Evolutionary conservation across 73 alveolate species (phyloP).

Genomic region (Paramecium sexaurelia): DNA sequence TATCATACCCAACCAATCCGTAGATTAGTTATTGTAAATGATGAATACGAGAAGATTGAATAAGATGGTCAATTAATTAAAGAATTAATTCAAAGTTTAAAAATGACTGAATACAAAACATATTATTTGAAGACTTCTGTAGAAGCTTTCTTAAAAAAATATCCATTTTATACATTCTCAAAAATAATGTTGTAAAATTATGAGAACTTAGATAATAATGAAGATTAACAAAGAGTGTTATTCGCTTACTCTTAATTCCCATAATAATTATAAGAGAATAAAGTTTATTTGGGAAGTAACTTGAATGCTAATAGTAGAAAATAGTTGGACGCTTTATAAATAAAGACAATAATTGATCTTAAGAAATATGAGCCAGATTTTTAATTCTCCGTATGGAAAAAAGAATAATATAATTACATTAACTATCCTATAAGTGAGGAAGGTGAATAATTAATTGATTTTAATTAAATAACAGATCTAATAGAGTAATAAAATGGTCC

Average conservation of each 20-base stretch:
- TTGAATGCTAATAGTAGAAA: conserved; percentile 17
- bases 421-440: not conserved
- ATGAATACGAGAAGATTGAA: not conserved
- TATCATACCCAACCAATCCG: not conserved
- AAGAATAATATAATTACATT: conserved; percentile 11
- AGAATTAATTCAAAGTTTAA: not conserved
- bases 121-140: not conserved
- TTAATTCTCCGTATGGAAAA: not conserved
- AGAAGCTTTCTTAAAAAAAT: not conserved
- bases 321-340: not conserved
- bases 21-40: not conserved
- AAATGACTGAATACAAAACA: not conserved
- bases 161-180: not conserved
- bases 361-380: not conserved
- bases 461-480: not conserved
- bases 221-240: not conserved
- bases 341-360: conserved; percentile 24
- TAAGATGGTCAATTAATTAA: not conserved
- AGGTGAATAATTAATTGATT: not conserved
- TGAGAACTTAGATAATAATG: not conserved
- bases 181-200: not conserved
- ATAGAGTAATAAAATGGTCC: not conserved
- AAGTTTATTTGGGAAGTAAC: not conserved
- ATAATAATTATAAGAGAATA: not conserved
- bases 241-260: conserved; percentile 32